These are phyloP conservation scores for Fusarium sp. DNA, from an alignment of 2,329 filamentous ascomycete genomes.

Conservation along the genomic window DNA sequence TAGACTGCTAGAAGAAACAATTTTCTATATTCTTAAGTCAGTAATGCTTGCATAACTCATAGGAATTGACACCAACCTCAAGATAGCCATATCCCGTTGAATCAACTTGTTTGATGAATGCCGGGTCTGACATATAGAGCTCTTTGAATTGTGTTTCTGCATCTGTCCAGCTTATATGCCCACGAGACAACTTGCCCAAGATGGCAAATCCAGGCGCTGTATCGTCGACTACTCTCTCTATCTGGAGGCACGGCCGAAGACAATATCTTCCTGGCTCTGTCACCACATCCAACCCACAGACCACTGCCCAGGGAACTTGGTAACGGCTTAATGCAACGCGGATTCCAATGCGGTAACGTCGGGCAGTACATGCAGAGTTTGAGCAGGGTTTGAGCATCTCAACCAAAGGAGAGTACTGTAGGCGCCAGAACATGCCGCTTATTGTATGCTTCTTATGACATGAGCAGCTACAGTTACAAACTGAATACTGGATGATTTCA, in stretches of 20 bases:
- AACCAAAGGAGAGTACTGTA: slow-evolving; percentile 11
- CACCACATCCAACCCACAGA: neutral
- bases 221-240: slow-evolving; percentile 1
- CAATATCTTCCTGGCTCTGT: slow-evolving; percentile 8
- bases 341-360: slow-evolving; percentile 6
- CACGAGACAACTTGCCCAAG: rapidly evolving
- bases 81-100: neutral
- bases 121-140: neutral
- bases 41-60: neutral
- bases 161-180: neutral
- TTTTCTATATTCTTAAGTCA: neutral
- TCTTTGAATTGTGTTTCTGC: neutral
- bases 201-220: slow-evolving; percentile 3
- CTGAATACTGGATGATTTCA: rapidly evolving
- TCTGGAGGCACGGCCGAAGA: slow-evolving; percentile 10
- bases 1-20: no score
- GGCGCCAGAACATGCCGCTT: slow-evolving; percentile 13
- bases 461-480: neutral
- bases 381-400: slow-evolving; percentile 4
- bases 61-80: neutral
- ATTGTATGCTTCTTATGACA: neutral
- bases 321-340: neutral
- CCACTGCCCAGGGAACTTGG: neutral
- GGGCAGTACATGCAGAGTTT: neutral
- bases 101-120: slow-evolving; percentile 11